These are phyloP conservation scores for Epichloe typhina DNA, from an alignment of 2,329 filamentous ascomycete species.

Conservation along the genomic window DNA sequence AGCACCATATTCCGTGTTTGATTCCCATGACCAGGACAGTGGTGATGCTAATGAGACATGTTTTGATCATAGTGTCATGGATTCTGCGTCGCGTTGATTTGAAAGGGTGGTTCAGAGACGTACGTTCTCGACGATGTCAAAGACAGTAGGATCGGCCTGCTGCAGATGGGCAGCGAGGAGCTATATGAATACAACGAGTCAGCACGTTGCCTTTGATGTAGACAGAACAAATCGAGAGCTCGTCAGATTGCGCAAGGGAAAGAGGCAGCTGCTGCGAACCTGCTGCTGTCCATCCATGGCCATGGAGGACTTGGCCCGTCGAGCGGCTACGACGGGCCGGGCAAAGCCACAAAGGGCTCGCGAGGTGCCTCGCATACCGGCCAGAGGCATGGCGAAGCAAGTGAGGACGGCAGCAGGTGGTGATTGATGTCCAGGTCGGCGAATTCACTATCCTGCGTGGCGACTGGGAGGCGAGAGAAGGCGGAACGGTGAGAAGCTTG, in stretches of 20 bases:
- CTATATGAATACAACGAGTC: slow-evolving; percentile 38
- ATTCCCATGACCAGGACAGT: neutral
- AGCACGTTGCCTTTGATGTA: slow-evolving; percentile 3
- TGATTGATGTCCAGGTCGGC: neutral
- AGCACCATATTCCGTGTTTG: neutral
- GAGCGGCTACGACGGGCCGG: slow-evolving; percentile 17
- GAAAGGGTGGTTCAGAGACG: neutral
- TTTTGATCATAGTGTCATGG: neutral
- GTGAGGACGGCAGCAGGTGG: neutral
- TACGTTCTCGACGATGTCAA: slow-evolving; percentile 83
- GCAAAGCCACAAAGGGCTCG: slow-evolving; percentile 31
- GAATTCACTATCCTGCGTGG: neutral
- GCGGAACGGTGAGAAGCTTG: neutral
- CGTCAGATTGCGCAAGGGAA: neutral
- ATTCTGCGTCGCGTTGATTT: neutral
- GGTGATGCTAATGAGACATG: neutral
- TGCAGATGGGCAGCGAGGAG: slow-evolving; percentile 67
- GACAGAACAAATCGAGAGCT: slow-evolving; percentile 7
- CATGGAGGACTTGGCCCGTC: slow-evolving; percentile 32
- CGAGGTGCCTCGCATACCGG: slow-evolving; percentile 34
- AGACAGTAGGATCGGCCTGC: slow-evolving; percentile 76
- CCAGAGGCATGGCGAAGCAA: slow-evolving; percentile 29
- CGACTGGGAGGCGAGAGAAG: neutral
- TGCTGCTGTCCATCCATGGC: slow-evolving; percentile 45
- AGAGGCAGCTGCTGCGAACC: slow-evolving; percentile 24